Evolutionary conservation across 805 yeast species (phyloP), one percentile per base, ranked within the genome.

Genomic region (Nakazawaea holstii): DNA sequence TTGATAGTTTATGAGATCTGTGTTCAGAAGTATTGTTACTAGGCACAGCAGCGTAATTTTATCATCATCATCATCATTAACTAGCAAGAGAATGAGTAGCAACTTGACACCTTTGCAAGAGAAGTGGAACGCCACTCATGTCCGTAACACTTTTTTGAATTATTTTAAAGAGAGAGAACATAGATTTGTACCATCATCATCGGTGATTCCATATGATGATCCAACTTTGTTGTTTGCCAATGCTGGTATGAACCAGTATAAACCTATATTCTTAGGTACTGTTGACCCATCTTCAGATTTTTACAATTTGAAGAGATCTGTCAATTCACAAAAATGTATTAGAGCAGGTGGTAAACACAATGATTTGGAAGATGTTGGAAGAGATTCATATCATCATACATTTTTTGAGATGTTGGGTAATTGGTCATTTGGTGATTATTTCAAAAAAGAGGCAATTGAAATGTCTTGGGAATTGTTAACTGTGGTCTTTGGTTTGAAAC

Each of bases 311-410:
- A 88, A 85, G 62, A 79, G 97, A 56, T 97, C 99, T 42, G 85
- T 80, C 57, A 92, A 94, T 76, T 89, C 98, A 13, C 99, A 94
- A 64, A 94, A 94, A 68, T 94, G 98, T 78, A 92, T 94, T 60
- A 84, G 99, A 73, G 99, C 99, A 30, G 99, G 99, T 68, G 99
- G 99, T 67, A 94, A 94, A 69, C 99, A 94, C 69, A 86, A 86
- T 58, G 99, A 94, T 72, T 79, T 94, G 63, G 99, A 94, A 65
- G 99, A 94, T 68, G 99, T 94, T 42, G 99, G 99, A 54, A 82
- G 86, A 61, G 99, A 94, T 69, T 88, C 96, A 45, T 94, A 94
- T 64, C 99, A 94, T 67, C 99, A 94, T 68, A 94, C 99, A 14
- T 95, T 95, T 64, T 94, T 94, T 59, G 99, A 94, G 72, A 94